Evolutionary conservation across 1,284 basidiomycete genomes (phyloP), one percentile per base, ranked within the genome.

Genomic region (Lignosus rhinocerotis): DNA sequence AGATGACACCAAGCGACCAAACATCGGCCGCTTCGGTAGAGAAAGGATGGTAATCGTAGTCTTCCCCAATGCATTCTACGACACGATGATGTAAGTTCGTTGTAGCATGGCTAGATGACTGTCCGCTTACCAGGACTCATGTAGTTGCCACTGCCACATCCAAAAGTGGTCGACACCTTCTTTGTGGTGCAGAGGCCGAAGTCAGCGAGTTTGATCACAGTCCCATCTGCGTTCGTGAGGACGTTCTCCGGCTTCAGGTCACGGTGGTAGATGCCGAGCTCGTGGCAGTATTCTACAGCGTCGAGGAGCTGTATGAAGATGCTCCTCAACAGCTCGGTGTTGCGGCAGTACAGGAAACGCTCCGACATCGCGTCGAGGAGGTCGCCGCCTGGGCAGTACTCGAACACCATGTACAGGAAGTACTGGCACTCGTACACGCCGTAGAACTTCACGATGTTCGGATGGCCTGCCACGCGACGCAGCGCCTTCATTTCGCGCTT

Each of bases 191-290:
- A 84, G 16, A 90, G 76, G 7, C 87, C 87, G 70, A 90, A 90
- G 74, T 90, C 87, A 32, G 84, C 65, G 34, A 89, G 69, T 43
- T 80, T 77, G 48, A 88, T 76, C 61, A 75, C 74, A 53, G 73
- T 71, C 32, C 85, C 84, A 48, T 70, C 67, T 14, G 58, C 61
- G 45, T 51, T 78, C 67, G 83, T 83, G 39, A 90, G 74, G 61
- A 90, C 83, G 71, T 90, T 90, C 67, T 89, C 87, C 25, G 87
- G 87, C 71, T 89, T 90, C 56, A 90, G 73, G 67, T 90, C 88
- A 39, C 86, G 84, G 70, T 88, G 87, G 72, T 78, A 87, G 69
- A 88, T 81, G 41, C 82, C 81, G 59, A 80, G 72, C 42, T 73
- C 70, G 72, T 88, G 87, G 71, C 83, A 84, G 67, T 80, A 80